Conservation (phyloP, 202 grass and related monocot species). For the Elaeis oleifera region DNA sequence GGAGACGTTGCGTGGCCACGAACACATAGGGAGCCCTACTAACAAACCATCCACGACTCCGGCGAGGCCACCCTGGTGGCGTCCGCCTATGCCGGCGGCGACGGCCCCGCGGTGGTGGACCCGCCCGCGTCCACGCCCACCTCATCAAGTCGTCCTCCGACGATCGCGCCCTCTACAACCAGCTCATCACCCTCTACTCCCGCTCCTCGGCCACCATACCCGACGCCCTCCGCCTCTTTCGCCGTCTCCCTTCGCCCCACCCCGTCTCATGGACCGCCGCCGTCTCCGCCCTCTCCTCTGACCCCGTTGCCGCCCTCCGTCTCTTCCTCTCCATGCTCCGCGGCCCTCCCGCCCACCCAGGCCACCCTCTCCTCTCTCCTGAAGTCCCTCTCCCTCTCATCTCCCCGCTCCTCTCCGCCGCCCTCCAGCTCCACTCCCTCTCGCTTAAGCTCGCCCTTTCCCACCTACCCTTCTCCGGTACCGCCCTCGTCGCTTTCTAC, state of each 20-base stretch:
- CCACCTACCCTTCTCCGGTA: conserved; percentile 16
- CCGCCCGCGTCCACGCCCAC: conserved; percentile 12
- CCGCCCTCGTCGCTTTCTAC: conserved; percentile 25
- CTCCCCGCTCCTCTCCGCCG: conserved; percentile 3
- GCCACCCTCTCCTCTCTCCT: conserved; percentile 33
- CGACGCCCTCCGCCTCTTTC: conserved; percentile 17
- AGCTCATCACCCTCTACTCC: conserved; percentile 29
- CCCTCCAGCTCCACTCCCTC: conserved; percentile 25
- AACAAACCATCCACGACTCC: too few relatives aligned
- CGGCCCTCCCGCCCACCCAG: conserved; percentile 16
- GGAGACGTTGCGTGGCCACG: too few relatives aligned
- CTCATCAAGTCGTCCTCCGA: conserved; percentile 27
- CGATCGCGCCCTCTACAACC: conserved; percentile 33
- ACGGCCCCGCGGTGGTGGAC: conserved; percentile 10
- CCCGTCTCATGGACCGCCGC: conserved; percentile 13
- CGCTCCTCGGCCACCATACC: not conserved
- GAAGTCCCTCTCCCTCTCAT: conserved; percentile 21
- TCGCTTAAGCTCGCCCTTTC: conserved; percentile 29
- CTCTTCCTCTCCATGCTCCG: conserved; percentile 28
- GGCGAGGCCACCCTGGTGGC: too few relatives aligned
- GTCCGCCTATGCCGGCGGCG: not conserved
- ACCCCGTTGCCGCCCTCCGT: conserved; percentile 16
- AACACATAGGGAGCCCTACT: too few relatives aligned
- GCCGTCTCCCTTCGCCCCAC: conserved; percentile 26
- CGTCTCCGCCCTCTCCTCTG: conserved; percentile 19